Evolutionary conservation across 2,329 filamentous ascomycete species (phyloP).

Genomic region (Ceratocystis diversiconidia): DNA sequence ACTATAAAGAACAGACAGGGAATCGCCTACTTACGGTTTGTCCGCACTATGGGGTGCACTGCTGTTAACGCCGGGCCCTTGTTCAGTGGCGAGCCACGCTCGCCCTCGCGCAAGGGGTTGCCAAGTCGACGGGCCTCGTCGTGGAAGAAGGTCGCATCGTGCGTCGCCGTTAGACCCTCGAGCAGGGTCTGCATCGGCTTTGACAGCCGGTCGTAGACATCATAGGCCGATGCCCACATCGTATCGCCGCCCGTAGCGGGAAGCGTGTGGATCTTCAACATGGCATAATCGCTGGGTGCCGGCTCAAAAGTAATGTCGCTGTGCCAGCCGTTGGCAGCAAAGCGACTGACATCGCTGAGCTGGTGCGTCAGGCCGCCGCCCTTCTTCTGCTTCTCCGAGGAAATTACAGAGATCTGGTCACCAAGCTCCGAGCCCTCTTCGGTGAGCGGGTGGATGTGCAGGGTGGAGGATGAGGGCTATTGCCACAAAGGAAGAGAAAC

Average conservation of each 20-base stretch:
- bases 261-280: conserved; percentile 41
- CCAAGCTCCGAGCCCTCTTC: conserved; percentile 41
- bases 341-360: conserved; percentile 35
- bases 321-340: conserved; percentile 29
- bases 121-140: conserved; percentile 35
- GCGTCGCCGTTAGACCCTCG: conserved; percentile 36
- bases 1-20: not conserved
- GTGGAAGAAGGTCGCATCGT: conserved; percentile 36
- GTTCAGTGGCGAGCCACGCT: conserved; percentile 43
- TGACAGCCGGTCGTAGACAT: conserved; percentile 43
- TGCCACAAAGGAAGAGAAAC: not conserved
- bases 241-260: conserved; percentile 46
- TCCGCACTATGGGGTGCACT: conserved; percentile 41
- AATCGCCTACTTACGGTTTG: conserved; percentile 31
- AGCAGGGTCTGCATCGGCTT: conserved; percentile 37
- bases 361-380: conserved; percentile 37
- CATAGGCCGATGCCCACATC: conserved; percentile 49
- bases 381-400: conserved; percentile 41
- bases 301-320: conserved; percentile 48
- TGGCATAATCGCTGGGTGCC: conserved; percentile 45
- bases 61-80: conserved; percentile 37
- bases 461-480: conserved; percentile 40
- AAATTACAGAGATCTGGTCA: conserved; percentile 43
- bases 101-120: conserved; percentile 30
- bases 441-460: conserved; percentile 47